Percentiles rank a stretch among this genome's conserved stretches.
Evolutionary conservation across 305 asterid species (phyloP).

Genomic region (Plantago lanceolata): DNA sequence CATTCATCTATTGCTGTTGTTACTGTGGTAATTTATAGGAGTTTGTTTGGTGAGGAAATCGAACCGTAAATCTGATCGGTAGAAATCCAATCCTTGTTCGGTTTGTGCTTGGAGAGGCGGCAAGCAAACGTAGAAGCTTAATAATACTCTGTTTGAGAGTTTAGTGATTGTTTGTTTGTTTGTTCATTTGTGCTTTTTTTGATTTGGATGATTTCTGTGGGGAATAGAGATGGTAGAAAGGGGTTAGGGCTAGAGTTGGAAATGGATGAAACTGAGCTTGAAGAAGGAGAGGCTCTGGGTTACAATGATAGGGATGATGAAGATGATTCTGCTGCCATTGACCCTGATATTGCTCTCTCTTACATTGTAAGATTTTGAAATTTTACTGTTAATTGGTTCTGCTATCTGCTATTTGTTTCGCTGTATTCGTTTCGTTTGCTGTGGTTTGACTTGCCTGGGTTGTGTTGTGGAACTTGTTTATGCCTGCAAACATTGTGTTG

Average conservation of each 20-base stretch:
- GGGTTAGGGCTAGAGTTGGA: slow-evolving; percentile 59
- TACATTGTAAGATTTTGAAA: slow-evolving; percentile 62
- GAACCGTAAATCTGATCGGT: slow-evolving; percentile 40
- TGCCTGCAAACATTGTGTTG: slow-evolving; percentile 3
- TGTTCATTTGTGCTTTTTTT: slow-evolving; percentile 12
- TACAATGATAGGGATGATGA: slow-evolving; percentile 33
- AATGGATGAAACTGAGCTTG: slow-evolving; percentile 72
- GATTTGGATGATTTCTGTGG: slow-evolving; percentile 67
- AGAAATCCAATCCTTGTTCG: slow-evolving; percentile 14
- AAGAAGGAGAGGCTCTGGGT: slow-evolving; percentile 89
- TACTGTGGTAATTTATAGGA: background rate
- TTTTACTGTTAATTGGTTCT: slow-evolving; percentile 18
- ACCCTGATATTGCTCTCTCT: slow-evolving; percentile 94
- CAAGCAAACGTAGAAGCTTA: background rate
- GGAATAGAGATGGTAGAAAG: slow-evolving; percentile 74
- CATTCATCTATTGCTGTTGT: background rate
- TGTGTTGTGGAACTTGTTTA: slow-evolving; percentile 19
- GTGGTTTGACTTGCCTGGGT: too few species aligned
- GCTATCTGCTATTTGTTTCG: slow-evolving; percentile 19
- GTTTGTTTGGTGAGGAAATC: slow-evolving; percentile 34
- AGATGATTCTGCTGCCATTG: slow-evolving; percentile 62
- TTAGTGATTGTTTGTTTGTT: slow-evolving; percentile 12
- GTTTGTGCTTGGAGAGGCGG: slow-evolving; percentile 35
- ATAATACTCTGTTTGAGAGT: slow-evolving; percentile 26
- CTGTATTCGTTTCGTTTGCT: slow-evolving; percentile 8